phyloP scores from a whole-genome alignment of 2,329 filamentous ascomycete species.

The Claviceps quebecensis region DNA sequence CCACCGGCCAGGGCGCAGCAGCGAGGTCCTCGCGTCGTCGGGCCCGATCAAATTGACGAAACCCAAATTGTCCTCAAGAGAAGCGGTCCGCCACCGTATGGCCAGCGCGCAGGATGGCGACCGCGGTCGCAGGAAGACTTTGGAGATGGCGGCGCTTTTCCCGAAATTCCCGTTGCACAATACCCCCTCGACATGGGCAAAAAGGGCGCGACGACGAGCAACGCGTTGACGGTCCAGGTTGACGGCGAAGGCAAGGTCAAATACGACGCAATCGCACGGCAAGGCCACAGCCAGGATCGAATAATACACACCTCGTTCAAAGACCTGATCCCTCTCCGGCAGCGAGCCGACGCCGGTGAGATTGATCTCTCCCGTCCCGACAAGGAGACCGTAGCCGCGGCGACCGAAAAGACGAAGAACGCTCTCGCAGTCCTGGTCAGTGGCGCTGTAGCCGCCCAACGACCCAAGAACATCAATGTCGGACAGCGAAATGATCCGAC shows the following conservation, averaged over 20 bases:
- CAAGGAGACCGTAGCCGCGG: conserved; percentile 69
- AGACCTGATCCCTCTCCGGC: conserved; percentile 84
- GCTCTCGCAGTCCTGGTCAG: conserved; percentile 71
- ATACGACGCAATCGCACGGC: conserved; percentile 86
- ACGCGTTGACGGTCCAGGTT: conserved; percentile 84
- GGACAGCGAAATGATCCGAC: conserved; percentile 73
- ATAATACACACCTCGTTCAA: conserved; percentile 95
- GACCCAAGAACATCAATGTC: conserved; percentile 85
- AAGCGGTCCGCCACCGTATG: conserved; percentile 75
- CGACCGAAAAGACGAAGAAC: conserved; percentile 76
- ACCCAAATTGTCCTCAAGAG: conserved; percentile 74
- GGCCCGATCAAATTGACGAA: conserved; percentile 66
- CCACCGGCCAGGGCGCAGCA: conserved; percentile 56
- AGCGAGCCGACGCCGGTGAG: conserved; percentile 85
- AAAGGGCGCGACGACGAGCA: conserved; percentile 58
- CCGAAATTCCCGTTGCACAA: conserved; percentile 84
- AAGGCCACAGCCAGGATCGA: conserved; percentile 70
- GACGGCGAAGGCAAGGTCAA: conserved; percentile 87
- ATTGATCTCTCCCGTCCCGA: conserved; percentile 75
- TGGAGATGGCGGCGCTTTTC: conserved; percentile 90
- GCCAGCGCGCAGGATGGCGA: conserved; percentile 78
- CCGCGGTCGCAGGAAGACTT: conserved; percentile 83
- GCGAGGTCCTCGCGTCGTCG: conserved; percentile 70
- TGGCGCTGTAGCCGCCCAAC: conserved; percentile 80
- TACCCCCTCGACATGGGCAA: conserved; percentile 93